phyloP scores from a whole-genome alignment of 768 basidiomycete species.

The Fomitopsis serialis region DNA sequence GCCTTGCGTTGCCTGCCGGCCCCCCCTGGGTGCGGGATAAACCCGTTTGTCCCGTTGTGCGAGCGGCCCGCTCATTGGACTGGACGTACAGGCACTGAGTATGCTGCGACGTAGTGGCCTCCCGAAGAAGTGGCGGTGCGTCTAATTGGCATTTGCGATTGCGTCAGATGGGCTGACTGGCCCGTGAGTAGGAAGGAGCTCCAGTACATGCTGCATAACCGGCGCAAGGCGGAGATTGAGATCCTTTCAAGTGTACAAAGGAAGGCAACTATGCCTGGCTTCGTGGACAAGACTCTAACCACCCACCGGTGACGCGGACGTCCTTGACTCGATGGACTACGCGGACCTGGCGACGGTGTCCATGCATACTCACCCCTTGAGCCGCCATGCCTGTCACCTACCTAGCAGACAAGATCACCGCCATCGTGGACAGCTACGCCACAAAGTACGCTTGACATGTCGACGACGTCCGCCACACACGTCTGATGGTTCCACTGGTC shows the following conservation, averaged over 20 bases:
- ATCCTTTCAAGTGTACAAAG: constrained; percentile 33
- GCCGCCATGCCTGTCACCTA: constrained; percentile 17
- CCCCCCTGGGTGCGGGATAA: background rate
- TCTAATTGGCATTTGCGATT: background rate
- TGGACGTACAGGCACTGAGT: constrained; percentile 44
- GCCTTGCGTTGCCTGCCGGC: background rate
- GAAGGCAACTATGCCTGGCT: background rate
- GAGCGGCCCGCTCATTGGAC: background rate
- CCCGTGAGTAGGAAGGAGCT: constrained; percentile 63
- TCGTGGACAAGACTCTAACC: background rate
- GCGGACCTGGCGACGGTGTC: too few relatives aligned
- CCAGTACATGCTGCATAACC: constrained; percentile 66
- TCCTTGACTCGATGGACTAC: too few relatives aligned
- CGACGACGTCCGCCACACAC: background rate
- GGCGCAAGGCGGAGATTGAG: constrained; percentile 95
- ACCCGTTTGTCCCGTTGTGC: background rate
- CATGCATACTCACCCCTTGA: too few relatives aligned
- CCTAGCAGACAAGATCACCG: constrained; percentile 18
- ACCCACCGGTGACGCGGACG: too few relatives aligned
- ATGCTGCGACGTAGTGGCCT: constrained; percentile 51
- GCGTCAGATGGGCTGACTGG: constrained; percentile 1
- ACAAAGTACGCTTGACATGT: constrained; percentile 1
- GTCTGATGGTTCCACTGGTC: background rate
- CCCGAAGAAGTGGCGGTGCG: constrained; percentile 67
- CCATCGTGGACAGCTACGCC: constrained; percentile 1